A percentile compares a stretch with the other conserved stretches of the same genome.
phyloP scores from a whole-genome alignment of 2,329 filamentous ascomycete species.

The Ceratocystis ficicola region DNA sequence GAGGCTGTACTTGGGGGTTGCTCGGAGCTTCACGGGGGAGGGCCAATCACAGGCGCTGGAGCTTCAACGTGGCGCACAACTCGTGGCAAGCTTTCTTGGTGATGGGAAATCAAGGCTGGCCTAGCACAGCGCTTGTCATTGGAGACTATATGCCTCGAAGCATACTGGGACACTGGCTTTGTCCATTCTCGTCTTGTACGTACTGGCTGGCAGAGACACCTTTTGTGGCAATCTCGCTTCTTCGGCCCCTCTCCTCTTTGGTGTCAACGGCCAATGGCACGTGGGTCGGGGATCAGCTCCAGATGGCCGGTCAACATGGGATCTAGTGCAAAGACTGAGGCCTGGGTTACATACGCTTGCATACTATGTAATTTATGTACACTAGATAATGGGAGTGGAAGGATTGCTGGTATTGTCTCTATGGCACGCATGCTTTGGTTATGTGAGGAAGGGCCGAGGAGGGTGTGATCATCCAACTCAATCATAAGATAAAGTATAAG shows the following conservation, averaged over 20 bases:
- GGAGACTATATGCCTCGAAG: not conserved
- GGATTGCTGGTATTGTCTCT: not conserved
- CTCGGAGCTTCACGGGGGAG: not conserved
- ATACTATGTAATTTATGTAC: not conserved
- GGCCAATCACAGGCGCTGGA: not conserved
- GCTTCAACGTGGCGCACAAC: constrained; percentile 1
- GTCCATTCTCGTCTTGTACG: not conserved
- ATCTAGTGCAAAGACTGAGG: not conserved
- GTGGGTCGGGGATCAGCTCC: constrained; percentile 8
- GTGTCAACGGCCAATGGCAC: constrained; percentile 1
- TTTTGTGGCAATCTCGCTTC: constrained; percentile 1
- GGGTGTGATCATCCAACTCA: not conserved
- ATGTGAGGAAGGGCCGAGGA: not conserved
- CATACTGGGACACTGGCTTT: not conserved
- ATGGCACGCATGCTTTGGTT: not conserved
- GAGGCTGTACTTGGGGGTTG: not conserved
- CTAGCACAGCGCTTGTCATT: not conserved
- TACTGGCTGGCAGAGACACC: not conserved
- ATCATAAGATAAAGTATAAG: not conserved
- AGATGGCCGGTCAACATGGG: not conserved
- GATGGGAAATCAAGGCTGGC: not conserved
- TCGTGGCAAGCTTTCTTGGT: not conserved
- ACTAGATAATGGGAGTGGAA: not conserved
- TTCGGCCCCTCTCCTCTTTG: not conserved
- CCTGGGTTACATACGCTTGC: not conserved